A percentile compares a stretch with the other conserved stretches of the same genome.
phyloP scores from a whole-genome alignment of 2,329 filamentous ascomycete species.

The Teratosphaeria pseudoeucalypti region DNA sequence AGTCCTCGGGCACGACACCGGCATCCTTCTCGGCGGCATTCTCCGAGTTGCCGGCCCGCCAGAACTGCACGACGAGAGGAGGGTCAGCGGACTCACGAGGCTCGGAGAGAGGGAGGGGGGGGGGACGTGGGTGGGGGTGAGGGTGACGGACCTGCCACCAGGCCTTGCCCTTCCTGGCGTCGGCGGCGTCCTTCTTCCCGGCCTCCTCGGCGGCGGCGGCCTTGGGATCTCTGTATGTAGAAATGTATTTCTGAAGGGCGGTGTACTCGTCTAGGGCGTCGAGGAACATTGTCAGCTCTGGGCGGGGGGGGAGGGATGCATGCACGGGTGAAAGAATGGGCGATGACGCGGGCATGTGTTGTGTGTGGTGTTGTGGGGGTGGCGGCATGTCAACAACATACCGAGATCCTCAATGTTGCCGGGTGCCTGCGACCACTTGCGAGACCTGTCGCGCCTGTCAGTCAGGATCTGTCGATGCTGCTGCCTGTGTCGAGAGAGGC shows the following conservation, averaged over 20 bases:
- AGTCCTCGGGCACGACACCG: constrained; percentile 50
- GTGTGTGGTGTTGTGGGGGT: background rate
- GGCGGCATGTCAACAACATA: constrained; percentile 7
- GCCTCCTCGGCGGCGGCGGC: constrained; percentile 30
- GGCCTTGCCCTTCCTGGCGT: constrained; percentile 44
- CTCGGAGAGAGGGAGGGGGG: too few relatives aligned
- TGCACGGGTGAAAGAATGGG: background rate
- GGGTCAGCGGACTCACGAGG: too few relatives aligned
- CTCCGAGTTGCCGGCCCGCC: constrained; percentile 32
- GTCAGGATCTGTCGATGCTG: background rate
- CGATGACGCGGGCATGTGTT: background rate
- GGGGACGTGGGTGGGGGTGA: too few relatives aligned
- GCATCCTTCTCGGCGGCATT: constrained; percentile 22
- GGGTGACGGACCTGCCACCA: constrained; percentile 7
- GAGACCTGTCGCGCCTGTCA: constrained; percentile 15
- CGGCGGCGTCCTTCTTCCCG: constrained; percentile 36
- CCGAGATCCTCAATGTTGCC: constrained; percentile 34
- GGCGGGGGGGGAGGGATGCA: background rate
- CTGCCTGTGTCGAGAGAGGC: background rate
- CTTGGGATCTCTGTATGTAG: constrained; percentile 53
- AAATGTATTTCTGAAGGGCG: constrained; percentile 57
- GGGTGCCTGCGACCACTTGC: constrained; percentile 30
- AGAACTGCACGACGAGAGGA: constrained; percentile 33
- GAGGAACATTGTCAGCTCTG: constrained; percentile 13
- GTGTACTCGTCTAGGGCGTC: constrained; percentile 49